These are phyloP conservation scores for Mucor indicus DNA, from an alignment of 371 early-diverging fungal species.

Conservation along the genomic window DNA sequence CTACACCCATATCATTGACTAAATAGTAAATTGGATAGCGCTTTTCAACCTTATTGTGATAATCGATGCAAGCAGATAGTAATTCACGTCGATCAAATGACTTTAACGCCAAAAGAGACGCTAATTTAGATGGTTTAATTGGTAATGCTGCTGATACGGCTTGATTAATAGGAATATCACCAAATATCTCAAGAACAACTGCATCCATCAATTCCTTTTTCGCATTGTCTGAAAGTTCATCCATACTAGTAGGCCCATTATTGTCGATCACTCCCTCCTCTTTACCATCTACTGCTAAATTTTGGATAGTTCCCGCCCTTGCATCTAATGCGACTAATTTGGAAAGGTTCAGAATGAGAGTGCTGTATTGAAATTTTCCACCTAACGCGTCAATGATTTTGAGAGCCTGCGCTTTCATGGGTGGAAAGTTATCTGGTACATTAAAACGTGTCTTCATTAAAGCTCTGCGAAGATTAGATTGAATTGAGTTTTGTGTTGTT, in stretches of 20 bases:
- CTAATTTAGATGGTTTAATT: constrained; percentile 20
- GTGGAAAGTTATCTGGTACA: constrained; percentile 27
- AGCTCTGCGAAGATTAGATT: constrained; percentile 22
- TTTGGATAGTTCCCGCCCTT: constrained; percentile 21
- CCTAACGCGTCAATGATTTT: constrained; percentile 29
- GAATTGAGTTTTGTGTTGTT: constrained; percentile 18
- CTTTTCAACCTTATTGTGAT: constrained; percentile 26
- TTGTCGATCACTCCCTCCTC: too few species aligned
- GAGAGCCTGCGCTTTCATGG: constrained; percentile 19
- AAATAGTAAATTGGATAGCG: constrained; percentile 42
- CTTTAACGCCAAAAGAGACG: constrained; percentile 6
- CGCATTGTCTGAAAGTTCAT: constrained; percentile 10
- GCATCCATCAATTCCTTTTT: constrained; percentile 35
- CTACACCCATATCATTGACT: constrained; percentile 26
- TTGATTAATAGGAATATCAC: constrained; percentile 47
- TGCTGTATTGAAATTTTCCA: constrained; percentile 30
- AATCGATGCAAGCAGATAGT: constrained; percentile 39
- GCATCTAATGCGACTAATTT: constrained; percentile 29
- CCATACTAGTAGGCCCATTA: constrained; percentile 6
- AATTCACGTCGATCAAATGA: constrained; percentile 18
- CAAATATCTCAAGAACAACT: constrained; percentile 38
- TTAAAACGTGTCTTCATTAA: constrained; percentile 31
- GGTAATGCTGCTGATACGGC: constrained; percentile 44
- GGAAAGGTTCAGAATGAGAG: constrained; percentile 30
- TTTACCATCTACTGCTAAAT: constrained; percentile 10